Conservation (phyloP, 2,329 filamentous ascomycete species). For the Beauveria australis region DNA sequence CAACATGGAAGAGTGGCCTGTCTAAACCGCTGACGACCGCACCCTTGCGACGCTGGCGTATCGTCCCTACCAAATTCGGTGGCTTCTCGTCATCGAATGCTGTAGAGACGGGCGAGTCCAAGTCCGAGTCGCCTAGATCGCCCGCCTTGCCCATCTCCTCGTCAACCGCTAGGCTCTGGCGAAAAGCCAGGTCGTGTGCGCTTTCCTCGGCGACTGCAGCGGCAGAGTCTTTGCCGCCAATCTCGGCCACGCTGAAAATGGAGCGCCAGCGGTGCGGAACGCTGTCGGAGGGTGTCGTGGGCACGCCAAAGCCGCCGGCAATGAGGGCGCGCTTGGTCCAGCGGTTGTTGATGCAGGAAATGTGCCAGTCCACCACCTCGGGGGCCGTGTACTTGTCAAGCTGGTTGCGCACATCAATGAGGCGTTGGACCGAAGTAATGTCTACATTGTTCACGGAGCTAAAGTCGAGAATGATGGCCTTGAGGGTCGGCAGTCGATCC, state of each 20-base stretch:
- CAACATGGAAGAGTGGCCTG: conserved; percentile 86
- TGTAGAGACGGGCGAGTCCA: conserved; percentile 20
- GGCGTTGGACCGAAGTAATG: conserved; percentile 80
- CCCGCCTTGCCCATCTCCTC: conserved; percentile 29
- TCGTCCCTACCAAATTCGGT: conserved; percentile 12
- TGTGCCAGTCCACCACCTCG: conserved; percentile 85
- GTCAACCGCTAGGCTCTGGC: conserved; percentile 16
- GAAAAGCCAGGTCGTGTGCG: conserved; percentile 39
- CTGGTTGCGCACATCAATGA: conserved; percentile 93
- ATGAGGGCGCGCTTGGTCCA: conserved; percentile 91
- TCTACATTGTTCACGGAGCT: conserved; percentile 91
- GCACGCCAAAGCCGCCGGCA: conserved; percentile 82
- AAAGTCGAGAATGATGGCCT: conserved; percentile 90
- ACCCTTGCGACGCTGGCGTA: conserved; percentile 34
- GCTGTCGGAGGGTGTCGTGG: conserved; percentile 38
- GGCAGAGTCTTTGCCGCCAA: conserved; percentile 63
- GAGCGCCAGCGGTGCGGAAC: conserved; percentile 72
- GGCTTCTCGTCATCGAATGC: conserved; percentile 27
- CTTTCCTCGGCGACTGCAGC: conserved; percentile 58
- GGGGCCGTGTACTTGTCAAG: conserved; percentile 78
- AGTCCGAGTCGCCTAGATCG: conserved; percentile 21
- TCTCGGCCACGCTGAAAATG: conserved; percentile 89
- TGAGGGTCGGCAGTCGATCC: conserved; percentile 57
- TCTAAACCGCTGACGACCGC: conserved; percentile 80
- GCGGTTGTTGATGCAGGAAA: conserved; percentile 85